These are phyloP conservation scores for Bromus sterilis DNA, from an alignment of 176 grass and related monocot species.

Conservation along the genomic window DNA sequence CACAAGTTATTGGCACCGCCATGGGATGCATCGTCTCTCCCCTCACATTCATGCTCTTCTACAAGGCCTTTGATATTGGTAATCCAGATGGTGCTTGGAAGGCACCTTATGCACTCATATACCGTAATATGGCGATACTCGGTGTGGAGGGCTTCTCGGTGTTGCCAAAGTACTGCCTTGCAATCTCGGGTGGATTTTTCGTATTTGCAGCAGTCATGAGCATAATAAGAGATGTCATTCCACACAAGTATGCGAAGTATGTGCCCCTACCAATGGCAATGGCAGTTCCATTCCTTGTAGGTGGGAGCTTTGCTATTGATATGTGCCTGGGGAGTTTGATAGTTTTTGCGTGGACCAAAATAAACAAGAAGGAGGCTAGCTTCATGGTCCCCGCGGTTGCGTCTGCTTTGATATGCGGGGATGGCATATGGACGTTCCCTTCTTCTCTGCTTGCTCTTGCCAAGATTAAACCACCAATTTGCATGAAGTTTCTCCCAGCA, in stretches of 20 bases:
- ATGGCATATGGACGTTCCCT: conserved; percentile 88
- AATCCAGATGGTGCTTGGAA: conserved; percentile 75
- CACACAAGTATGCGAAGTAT: conserved; percentile 28
- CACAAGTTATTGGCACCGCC: conserved; percentile 59
- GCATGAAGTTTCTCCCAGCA: conserved; percentile 67
- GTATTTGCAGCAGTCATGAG: conserved; percentile 44
- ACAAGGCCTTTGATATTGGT: conserved; percentile 81
- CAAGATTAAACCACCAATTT: conserved; percentile 76
- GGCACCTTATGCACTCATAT: conserved; percentile 79
- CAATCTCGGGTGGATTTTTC: conserved; percentile 69
- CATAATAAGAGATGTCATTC: conserved; percentile 43
- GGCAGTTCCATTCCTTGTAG: conserved; percentile 84
- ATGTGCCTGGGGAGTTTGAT: conserved; percentile 69
- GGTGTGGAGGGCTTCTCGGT: conserved; percentile 75
- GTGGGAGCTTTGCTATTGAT: conserved; percentile 79
- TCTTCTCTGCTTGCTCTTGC: conserved; percentile 75
- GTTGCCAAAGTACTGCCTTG: conserved; percentile 53
- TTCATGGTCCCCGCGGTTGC: conserved; percentile 76
- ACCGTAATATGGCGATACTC: conserved; percentile 88
- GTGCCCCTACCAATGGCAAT: conserved; percentile 87
- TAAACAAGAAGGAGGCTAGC: conserved; percentile 45
- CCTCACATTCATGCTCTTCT: conserved; percentile 82
- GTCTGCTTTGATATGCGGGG: conserved; percentile 80
- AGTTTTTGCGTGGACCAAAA: conserved; percentile 57
- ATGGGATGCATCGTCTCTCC: conserved; percentile 78